Evolutionary conservation across 768 basidiomycete genomes (phyloP).

Genomic region (Lactarius tabidus): DNA sequence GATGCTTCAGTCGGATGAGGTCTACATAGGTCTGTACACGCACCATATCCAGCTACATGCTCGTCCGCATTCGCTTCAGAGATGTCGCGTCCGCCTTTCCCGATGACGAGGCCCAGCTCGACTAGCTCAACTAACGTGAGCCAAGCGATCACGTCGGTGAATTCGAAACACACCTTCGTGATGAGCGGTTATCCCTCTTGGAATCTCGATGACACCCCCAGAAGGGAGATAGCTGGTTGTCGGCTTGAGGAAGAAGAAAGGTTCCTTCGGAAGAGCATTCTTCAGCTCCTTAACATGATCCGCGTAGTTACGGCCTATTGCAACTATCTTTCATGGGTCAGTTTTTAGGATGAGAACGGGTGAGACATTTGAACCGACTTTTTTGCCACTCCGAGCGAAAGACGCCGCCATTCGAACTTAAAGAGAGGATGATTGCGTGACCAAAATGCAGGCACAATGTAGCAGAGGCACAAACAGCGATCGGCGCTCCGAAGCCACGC

Average conservation of each 20-base stretch:
- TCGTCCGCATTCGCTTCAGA: constrained; percentile 62
- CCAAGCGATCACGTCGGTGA: background rate
- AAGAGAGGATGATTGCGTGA: background rate
- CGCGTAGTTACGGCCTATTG: constrained; percentile 92
- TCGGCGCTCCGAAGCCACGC: background rate
- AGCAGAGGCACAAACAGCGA: background rate
- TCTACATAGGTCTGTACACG: constrained; percentile 23
- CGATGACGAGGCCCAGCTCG: constrained; percentile 96
- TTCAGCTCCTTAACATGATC: constrained; percentile 90
- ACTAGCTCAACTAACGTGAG: constrained; percentile 43
- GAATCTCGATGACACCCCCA: constrained; percentile 83
- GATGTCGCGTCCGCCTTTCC: constrained; percentile 82
- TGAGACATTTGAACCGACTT: constrained; percentile 4
- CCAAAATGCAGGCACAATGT: background rate
- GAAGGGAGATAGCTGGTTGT: constrained; percentile 81
- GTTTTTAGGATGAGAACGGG: constrained; percentile 11
- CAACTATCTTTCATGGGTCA: constrained; percentile 63
- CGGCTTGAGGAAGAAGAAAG: constrained; percentile 98
- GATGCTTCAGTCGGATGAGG: background rate
- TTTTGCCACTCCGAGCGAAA: constrained; percentile 23
- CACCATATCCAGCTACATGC: constrained; percentile 91
- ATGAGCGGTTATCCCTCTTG: constrained; percentile 76
- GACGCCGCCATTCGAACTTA: constrained; percentile 9
- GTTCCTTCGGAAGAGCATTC: constrained; percentile 86
- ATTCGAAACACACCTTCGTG: constrained; percentile 67